Percentiles rank a stretch among this genome's conserved stretches.
Conservation (phyloP, 805 yeast species). For the Saturnispora dispora region DNA sequence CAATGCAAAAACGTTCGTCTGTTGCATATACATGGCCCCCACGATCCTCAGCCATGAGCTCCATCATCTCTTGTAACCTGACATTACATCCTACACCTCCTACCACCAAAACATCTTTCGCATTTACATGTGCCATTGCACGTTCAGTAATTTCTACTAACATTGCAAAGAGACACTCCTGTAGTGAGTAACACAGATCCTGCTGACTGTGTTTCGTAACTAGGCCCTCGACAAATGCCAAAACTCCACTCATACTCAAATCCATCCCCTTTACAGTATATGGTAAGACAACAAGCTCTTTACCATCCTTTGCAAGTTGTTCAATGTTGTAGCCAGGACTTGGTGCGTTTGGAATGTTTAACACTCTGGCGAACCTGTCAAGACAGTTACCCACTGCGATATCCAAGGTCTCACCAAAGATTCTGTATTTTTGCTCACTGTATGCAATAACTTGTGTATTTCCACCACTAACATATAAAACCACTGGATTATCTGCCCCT, state of each 20-base stretch:
- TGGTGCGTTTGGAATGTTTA: constrained; percentile 84
- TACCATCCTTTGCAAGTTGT: constrained; percentile 73
- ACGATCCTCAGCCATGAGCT: constrained; percentile 81
- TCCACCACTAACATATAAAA: constrained; percentile 94
- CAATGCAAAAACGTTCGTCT: constrained; percentile 94
- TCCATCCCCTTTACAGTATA: constrained; percentile 99
- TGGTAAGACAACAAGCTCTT: constrained; percentile 64
- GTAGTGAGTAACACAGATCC: constrained; percentile 87
- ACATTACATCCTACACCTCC: constrained; percentile 98
- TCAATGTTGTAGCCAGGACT: constrained; percentile 98
- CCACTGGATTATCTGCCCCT: constrained; percentile 96
- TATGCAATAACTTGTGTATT: constrained; percentile 98
- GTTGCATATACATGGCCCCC: constrained; percentile 89
- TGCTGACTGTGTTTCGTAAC: constrained; percentile 56
- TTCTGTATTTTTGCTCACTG: constrained; percentile 84
- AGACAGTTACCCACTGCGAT: constrained; percentile 97
- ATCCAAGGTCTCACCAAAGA: constrained; percentile 98
- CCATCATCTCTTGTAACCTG: constrained; percentile 93
- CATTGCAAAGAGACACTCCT: constrained; percentile 91
- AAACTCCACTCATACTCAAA: constrained; percentile 88
- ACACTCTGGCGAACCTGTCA: constrained; percentile 89
- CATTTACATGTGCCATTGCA: constrained; percentile 95
- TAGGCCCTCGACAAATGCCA: constrained; percentile 66
- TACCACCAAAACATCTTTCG: constrained; percentile 83
- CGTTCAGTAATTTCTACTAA: constrained; percentile 95